Percentiles rank a stretch among this genome's conserved stretches.
phyloP scores from a whole-genome alignment of 2,329 filamentous ascomycete species.

The Gremmenia infestans region DNA sequence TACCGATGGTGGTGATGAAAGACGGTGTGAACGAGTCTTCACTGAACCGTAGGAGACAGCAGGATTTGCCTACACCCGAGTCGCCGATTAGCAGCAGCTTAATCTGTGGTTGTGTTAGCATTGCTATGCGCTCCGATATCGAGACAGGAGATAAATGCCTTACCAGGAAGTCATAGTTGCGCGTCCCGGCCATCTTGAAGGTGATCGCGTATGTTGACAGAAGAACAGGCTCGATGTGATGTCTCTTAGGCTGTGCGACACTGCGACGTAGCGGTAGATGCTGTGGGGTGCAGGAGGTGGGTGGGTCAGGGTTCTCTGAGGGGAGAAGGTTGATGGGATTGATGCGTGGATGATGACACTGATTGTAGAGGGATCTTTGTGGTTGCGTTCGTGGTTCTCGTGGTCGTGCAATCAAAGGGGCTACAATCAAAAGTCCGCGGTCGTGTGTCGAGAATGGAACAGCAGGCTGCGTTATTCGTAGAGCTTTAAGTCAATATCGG shows the following conservation, averaged over 20 bases:
- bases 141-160: slow-evolving; percentile 31
- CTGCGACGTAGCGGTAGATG: slow-evolving; percentile 4
- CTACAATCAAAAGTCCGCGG: not conserved
- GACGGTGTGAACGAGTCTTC: slow-evolving; percentile 99
- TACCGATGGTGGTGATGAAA: slow-evolving; percentile 99
- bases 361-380: not conserved
- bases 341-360: not conserved
- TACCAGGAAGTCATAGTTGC: slow-evolving; percentile 99
- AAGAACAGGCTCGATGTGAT: not conserved
- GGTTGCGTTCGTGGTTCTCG: not conserved
- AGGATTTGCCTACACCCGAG: slow-evolving; percentile 99
- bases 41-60: slow-evolving; percentile 93
- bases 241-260: slow-evolving; percentile 1
- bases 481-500: not conserved
- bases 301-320: slow-evolving; percentile 1
- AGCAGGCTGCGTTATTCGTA: not conserved
- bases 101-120: slow-evolving; percentile 41
- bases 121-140: not conserved
- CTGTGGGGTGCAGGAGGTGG: slow-evolving; percentile 8
- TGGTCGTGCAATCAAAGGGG: not conserved
- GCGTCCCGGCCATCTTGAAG: slow-evolving; percentile 78
- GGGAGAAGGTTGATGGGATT: not conserved
- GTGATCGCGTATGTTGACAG: slow-evolving; percentile 14
- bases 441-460: not conserved
- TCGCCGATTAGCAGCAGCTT: slow-evolving; percentile 99